phyloP scores from a whole-genome alignment of 495 filamentous ascomycete species.

The Parachaetomium inaequale region DNA sequence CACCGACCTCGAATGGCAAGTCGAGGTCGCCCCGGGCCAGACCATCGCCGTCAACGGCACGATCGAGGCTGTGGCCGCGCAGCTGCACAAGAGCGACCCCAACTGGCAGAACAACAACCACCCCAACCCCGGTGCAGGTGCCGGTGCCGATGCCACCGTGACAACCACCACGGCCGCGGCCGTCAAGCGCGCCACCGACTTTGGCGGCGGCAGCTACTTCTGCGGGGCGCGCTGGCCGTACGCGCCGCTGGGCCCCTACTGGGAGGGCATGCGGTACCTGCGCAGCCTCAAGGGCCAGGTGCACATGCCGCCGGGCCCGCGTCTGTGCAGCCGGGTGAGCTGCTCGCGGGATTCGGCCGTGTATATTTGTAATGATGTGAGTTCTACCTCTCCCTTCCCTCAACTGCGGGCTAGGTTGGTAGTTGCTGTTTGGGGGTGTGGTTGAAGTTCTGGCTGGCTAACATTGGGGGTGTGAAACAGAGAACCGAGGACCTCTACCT shows the following conservation, averaged over 20 bases:
- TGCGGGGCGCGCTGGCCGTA: neutral
- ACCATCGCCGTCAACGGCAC: slow-evolving; percentile 10
- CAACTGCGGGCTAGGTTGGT: neutral
- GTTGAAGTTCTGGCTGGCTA: neutral
- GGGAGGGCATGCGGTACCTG: slow-evolving; percentile 27
- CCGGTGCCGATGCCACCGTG: too few relatives aligned
- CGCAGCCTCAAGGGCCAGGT: neutral
- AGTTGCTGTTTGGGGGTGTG: neutral
- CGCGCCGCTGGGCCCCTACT: slow-evolving; percentile 9
- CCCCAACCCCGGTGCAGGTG: too few relatives aligned
- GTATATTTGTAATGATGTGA: slow-evolving; percentile 33
- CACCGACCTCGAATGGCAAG: neutral
- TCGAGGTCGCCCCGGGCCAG: neutral
- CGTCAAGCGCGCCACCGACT: neutral
- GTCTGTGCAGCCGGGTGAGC: slow-evolving; percentile 26
- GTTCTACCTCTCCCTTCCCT: neutral
- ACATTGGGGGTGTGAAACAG: neutral
- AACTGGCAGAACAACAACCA: neutral
- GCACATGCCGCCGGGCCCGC: slow-evolving; percentile 21
- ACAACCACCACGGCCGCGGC: neutral
- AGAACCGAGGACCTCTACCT: neutral
- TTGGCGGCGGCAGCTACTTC: neutral
- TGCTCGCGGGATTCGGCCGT: slow-evolving; percentile 30
- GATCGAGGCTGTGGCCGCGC: neutral
- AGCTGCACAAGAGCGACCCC: slow-evolving; percentile 3